Base-by-base conservation (phyloP, 208 protist genomes). In the Leishmania gerbilli region DNA sequence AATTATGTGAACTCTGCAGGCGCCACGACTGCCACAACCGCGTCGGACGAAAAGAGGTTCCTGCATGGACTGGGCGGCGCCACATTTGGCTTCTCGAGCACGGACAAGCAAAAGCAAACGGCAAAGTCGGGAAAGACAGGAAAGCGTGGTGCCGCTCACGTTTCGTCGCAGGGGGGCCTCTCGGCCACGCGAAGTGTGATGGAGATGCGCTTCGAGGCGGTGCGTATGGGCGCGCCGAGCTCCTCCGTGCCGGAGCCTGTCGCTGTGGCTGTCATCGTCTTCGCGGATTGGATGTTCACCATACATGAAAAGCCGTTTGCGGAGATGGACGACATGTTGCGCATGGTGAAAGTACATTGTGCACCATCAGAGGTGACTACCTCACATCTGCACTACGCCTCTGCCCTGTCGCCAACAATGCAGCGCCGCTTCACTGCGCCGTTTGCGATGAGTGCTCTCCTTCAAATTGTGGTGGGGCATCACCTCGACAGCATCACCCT, bases 301-400 rank as follows among this genome's bases (percentile, higher is more conserved):
- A 87, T 97, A 17, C 95, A 97, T 83, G 89, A 96, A 64, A 84
- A 94, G 69, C 92, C 95, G 3, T 97, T 97, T 81, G 88, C 90
- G 40, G 95, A 97, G 84, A 89, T 97, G 86, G 91, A 92, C 49
- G 93, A 96, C 76, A 64, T 97, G 71, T 83, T 97, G 55, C 90
- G 89, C 37, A 92, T 95, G 85, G 87, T 97, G 51, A 89, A 95
- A 42, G 78, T 95, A 42, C 90, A 94, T 78, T 97, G 92, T 79
- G 49, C 85, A 2, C 88, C 80, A n/a, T 72, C 67, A n/a, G 79
- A 83, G 78, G 53, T 76, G 31, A 76, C 71, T 6, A 56, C 77
- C 51, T 21, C 65, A 3, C 19, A 49, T 9, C 51, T 71, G 7
- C 31, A 55, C 31, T 56, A 47, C 45, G 82, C 45, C 64, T 65